Conservation (phyloP, 2,329 filamentous ascomycete genomes). For the Keithomyces neogunnii region DNA sequence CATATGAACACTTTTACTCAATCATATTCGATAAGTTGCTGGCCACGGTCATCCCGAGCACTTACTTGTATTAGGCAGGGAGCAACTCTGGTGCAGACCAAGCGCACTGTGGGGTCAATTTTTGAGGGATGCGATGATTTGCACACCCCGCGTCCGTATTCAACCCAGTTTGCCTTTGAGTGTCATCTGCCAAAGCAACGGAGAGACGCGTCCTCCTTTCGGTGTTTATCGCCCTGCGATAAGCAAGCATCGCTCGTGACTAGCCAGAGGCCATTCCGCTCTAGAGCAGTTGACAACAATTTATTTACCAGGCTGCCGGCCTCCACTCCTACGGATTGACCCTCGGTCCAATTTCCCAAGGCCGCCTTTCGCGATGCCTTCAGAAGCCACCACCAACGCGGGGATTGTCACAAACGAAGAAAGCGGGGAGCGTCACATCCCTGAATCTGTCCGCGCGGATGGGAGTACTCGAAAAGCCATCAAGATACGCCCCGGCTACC, state of each 20-base stretch:
- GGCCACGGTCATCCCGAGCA: no score
- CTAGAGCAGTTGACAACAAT: background rate
- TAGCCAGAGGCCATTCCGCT: background rate
- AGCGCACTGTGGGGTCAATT: background rate
- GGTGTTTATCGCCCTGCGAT: background rate
- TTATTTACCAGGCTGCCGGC: background rate
- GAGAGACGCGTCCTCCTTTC: background rate
- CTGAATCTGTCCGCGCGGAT: constrained; percentile 76
- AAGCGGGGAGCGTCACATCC: constrained; percentile 81
- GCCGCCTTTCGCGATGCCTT: constrained; percentile 29
- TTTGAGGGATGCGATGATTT: background rate
- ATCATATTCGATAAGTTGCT: no score
- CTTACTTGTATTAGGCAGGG: background rate
- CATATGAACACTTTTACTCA: no score
- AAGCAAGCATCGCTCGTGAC: background rate
- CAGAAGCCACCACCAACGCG: constrained; percentile 41
- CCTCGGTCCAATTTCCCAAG: background rate
- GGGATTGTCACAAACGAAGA: constrained; percentile 69
- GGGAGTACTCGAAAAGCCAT: constrained; percentile 92
- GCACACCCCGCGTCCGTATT: background rate
- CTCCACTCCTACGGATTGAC: background rate
- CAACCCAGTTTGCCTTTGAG: background rate
- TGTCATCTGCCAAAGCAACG: background rate
- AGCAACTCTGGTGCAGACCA: background rate
- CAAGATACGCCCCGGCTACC: constrained; percentile 86